phyloP scores from a whole-genome alignment of 2,329 filamentous ascomycete genomes.

The Amesomyces nigricolor region DNA sequence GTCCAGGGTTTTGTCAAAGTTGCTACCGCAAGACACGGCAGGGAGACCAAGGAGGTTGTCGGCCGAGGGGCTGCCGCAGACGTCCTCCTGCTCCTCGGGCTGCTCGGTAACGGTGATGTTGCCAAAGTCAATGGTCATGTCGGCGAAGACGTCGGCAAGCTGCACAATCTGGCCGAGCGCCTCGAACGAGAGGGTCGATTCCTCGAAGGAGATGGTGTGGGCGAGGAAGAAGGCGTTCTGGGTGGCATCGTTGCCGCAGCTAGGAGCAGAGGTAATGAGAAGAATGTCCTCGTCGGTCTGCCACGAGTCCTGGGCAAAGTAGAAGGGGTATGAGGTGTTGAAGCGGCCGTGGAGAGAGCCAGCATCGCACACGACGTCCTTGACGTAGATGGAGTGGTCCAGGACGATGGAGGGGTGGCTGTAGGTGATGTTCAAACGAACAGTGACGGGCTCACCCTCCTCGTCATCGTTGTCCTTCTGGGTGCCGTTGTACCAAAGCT shows the following conservation, averaged over 20 bases:
- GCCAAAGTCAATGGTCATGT: constrained; percentile 4
- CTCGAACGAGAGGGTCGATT: constrained; percentile 1
- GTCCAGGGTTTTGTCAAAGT: constrained; percentile 7
- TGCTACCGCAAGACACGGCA: constrained; percentile 4
- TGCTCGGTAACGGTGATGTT: neutral
- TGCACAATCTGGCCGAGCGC: constrained; percentile 5
- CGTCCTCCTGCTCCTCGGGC: neutral
- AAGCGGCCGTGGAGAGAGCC: constrained; percentile 7
- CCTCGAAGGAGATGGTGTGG: constrained; percentile 4
- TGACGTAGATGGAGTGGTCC: constrained; percentile 10
- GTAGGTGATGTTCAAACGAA: constrained; percentile 9
- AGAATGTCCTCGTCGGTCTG: constrained; percentile 3
- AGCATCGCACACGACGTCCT: constrained; percentile 3
- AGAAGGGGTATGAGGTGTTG: constrained; percentile 6
- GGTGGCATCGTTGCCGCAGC: neutral
- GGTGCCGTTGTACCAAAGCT: constrained; percentile 10
- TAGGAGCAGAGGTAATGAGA: constrained; percentile 2
- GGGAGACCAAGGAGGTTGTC: constrained; percentile 7
- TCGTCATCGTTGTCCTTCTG: constrained; percentile 1
- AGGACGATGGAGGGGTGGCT: constrained; percentile 5
- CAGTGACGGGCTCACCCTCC: neutral
- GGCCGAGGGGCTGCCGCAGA: neutral
- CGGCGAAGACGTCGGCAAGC: constrained; percentile 4
- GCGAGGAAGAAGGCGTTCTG: constrained; percentile 11
- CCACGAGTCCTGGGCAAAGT: constrained; percentile 4